These are phyloP conservation scores for Populus pruinosa DNA, from an alignment of 345 rosid species.

Conservation along the genomic window DNA sequence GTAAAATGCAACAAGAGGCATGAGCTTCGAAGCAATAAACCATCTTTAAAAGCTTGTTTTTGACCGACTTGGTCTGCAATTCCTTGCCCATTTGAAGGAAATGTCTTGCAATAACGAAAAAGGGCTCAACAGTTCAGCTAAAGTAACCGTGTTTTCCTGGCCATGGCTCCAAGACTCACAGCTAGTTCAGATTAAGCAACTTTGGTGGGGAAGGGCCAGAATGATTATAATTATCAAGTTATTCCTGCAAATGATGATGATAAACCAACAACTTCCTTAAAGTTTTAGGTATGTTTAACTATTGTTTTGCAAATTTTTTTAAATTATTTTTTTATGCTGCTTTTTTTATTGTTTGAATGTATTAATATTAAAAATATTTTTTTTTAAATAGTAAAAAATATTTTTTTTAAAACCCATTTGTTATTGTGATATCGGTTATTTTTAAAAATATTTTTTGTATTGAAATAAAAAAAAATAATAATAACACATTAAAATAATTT, in stretches of 20 bases:
- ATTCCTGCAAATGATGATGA: background rate
- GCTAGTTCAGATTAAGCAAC: background rate
- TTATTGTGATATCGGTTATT: too few species aligned
- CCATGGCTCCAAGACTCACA: background rate
- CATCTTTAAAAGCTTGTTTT: background rate
- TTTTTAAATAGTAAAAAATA: too few species aligned
- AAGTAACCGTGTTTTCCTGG: background rate
- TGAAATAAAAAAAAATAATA: too few species aligned
- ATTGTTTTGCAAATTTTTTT: too few species aligned
- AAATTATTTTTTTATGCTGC: too few species aligned
- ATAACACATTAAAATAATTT: too few species aligned
- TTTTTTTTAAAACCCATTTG: too few species aligned
- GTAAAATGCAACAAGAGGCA: background rate
- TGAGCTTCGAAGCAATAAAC: background rate
- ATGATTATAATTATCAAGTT: background rate
- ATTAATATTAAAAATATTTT: too few species aligned
- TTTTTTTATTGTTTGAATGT: too few species aligned
- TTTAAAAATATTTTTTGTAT: too few species aligned
- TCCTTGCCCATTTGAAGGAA: background rate
- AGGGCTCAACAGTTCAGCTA: background rate
- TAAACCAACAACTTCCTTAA: background rate
- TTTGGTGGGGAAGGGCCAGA: background rate
- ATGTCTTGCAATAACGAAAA: background rate
- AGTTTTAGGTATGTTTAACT: background rate
- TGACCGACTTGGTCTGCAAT: background rate